phyloP scores from a whole-genome alignment of 768 basidiomycete species.

The Pholiota molesta region DNA sequence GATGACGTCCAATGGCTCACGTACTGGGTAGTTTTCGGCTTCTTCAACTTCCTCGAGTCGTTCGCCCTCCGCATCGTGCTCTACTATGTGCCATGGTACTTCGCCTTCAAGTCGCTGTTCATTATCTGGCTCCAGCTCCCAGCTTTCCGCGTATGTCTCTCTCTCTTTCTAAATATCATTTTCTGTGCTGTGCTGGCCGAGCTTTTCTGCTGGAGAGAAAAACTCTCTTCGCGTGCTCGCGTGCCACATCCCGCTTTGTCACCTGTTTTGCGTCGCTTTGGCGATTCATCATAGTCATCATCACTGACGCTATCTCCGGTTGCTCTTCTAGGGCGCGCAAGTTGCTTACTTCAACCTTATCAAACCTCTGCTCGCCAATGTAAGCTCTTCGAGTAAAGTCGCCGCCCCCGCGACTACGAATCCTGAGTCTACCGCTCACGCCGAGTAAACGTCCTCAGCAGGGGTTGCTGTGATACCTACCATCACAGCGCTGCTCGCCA shows the following conservation, averaged over 20 bases:
- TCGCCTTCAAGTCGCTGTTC: conserved; percentile 88
- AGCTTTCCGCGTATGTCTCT: conserved; percentile 70
- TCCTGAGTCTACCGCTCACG: conserved; percentile 36
- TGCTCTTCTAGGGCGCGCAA: conserved; percentile 75
- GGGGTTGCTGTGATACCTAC: conserved; percentile 7
- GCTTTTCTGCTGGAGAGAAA: background rate
- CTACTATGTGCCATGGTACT: conserved; percentile 96
- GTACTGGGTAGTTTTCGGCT: conserved; percentile 96
- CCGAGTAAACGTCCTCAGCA: conserved; percentile 31
- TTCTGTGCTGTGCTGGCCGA: background rate
- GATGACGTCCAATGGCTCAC: conserved; percentile 97
- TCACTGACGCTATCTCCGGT: conserved; percentile 21
- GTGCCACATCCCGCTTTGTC: conserved; percentile 23
- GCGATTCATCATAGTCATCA: conserved; percentile 15
- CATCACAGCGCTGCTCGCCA: conserved; percentile 9
- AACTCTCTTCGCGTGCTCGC: conserved; percentile 21
- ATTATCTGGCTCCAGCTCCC: conserved; percentile 93
- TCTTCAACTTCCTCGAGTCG: conserved; percentile 91
- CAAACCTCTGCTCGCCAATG: conserved; percentile 78
- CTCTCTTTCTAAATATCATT: conserved; percentile 12
- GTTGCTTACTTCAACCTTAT: conserved; percentile 73
- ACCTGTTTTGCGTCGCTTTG: conserved; percentile 17
- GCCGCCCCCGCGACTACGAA: conserved; percentile 55
- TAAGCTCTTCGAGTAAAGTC: conserved; percentile 47
- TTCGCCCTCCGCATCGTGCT: conserved; percentile 82